Conservation (phyloP, 768 basidiomycete genomes). For the Lactarius psammicola region DNA sequence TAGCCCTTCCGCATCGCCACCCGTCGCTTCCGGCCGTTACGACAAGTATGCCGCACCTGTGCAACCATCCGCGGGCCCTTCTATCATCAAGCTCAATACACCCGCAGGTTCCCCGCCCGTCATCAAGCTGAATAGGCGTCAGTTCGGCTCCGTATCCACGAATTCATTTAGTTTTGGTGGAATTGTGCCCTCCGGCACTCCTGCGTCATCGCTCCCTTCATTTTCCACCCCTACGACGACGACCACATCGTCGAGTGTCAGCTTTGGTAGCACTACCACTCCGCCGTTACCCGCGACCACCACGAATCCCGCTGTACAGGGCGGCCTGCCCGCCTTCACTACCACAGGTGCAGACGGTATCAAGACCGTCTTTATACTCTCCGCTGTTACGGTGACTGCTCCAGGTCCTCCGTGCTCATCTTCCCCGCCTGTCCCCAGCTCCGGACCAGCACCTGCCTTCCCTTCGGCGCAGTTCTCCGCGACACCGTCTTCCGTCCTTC, state of each 20-base stretch:
- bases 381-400: slow-evolving; percentile 5
- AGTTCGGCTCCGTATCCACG: slow-evolving; percentile 8
- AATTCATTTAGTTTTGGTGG: slow-evolving; percentile 20
- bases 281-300: background rate
- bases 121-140: slow-evolving; percentile 26
- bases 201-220: background rate
- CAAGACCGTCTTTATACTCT: slow-evolving; percentile 16
- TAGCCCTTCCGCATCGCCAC: slow-evolving; percentile 6
- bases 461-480: background rate
- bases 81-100: slow-evolving; percentile 23
- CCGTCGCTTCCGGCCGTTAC: background rate
- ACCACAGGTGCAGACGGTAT: slow-evolving; percentile 18
- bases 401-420: background rate
- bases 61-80: slow-evolving; percentile 5
- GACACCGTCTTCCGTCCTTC: background rate
- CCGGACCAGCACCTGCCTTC: background rate
- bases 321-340: slow-evolving; percentile 3
- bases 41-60: background rate
- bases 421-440: slow-evolving; percentile 1
- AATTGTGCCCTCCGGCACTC: slow-evolving; percentile 8
- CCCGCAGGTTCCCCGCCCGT: background rate
- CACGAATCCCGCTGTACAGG: background rate
- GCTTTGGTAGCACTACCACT: background rate
- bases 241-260: slow-evolving; percentile 6
- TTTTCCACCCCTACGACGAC: background rate